Evolutionary conservation across 306 rosid genomes (phyloP), one percentile per base, ranked within the genome.

Genomic region (Pueraria montana): DNA sequence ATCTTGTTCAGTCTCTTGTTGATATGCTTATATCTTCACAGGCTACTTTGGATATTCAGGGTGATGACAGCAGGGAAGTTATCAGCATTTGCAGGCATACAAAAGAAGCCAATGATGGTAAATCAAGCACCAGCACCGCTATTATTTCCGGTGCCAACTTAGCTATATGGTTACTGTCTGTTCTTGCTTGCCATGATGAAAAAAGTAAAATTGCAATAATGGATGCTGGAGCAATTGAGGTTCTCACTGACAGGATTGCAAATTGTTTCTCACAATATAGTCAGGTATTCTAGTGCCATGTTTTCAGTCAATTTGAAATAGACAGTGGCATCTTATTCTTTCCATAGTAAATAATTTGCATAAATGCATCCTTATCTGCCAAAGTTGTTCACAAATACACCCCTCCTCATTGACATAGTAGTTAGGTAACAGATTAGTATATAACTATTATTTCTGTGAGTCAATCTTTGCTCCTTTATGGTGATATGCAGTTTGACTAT

Each of bases 151-250:
- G 92, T 80, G 92, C 84, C 72, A 88, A 90, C 85, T 82, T 96
- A 83, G 94, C 94, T 58, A 86, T 92, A 84, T 96, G 96, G 98
- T 85, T 96, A 85, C 90, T 96, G 48, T 88, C 92, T 80, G 82
- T 93, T 79, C 94, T 96, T 87, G 97, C 98, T 36, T 90, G 97
- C 80, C 94, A 93, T 78, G 98, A 93, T 74, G 98, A 89, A 87
- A 92, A 87, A 66, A 76, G 96, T 84, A 96, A 79, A 86, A 77
- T 66, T 85, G 85, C 84, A 84, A 93, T 96, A 64, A 93, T 93
- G 99, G 99, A 96, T 86, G 87, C 97, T 80, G 98, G 94, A 78
- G 97, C 94, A 0, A 88, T 96, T 88, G 99, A 96, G 58, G 89
- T 91, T 86, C 91, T 96, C 72, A 85, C 89, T 1, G 98, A 93